Base-by-base conservation (phyloP, 495 filamentous ascomycete genomes). In the Penicillium canescens region DNA sequence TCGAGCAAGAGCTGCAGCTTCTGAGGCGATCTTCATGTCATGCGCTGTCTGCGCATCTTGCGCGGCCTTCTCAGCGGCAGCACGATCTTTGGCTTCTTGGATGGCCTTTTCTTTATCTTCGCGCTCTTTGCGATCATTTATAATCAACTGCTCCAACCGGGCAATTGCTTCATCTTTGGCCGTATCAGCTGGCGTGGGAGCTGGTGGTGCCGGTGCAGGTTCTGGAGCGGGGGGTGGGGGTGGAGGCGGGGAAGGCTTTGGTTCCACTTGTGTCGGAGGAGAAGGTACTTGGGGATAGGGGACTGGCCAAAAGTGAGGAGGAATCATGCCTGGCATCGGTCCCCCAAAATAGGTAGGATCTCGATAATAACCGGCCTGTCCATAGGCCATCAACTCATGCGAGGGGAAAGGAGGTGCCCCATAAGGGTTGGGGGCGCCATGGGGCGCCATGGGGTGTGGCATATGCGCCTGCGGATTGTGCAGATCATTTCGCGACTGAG, bases 361-460 rank as follows among this genome's bases (percentile, higher is more conserved):
- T 48, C 78, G 78, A 57, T 77, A 81, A n/a, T 75, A 82, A 3
- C 54, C 63, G 24, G 62, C 60, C 46, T 65, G 66, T 18, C 61
- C 62, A 52, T 81, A 84, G 5, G 74, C 68, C 55, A 84, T 74
- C 52, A 84, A 49, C 18, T 83, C 81, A 36, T 82, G 79, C 6
- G 28, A 31, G 9, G 52, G 54, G 43, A 69, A 55, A 8, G 72
- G 68, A 28, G 72, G 54, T 7, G 63, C 73, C 8, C 59, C 64
- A 52, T 73, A 81, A n/a, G 64, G 68, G 2, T 62, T 33, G 12
- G 55, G 31, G 16, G 65, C 52, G 28, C 59, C 61, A 59, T 72
- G 69, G 4, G 68, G 52, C 20, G 54, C 60, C 35, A 70, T 56
- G 23, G 57, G 62, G 52, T 69, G 72, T 12, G 61, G 54, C 36